phyloP scores from a whole-genome alignment of 768 basidiomycete genomes.

The Suillus alpinus region DNA sequence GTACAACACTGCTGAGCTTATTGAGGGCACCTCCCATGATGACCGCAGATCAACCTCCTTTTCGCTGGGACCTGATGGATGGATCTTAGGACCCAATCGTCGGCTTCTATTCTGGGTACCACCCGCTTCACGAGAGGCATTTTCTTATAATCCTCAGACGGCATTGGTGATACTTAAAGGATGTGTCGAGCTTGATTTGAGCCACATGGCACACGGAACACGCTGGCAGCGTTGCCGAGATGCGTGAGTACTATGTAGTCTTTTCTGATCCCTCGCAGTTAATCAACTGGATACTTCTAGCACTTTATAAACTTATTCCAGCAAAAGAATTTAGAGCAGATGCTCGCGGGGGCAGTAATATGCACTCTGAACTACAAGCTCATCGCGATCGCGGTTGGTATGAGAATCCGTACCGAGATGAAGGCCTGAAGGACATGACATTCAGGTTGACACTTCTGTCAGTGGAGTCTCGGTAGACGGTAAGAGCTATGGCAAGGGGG shows the following conservation, averaged over 20 bases:
- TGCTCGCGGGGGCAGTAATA: too few species aligned
- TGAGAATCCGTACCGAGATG: not conserved
- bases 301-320: too few species aligned
- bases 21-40: not conserved
- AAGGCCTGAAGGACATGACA: not conserved
- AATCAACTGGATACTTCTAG: not conserved
- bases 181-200: constrained; percentile 4
- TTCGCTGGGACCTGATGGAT: constrained; percentile 2
- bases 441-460: not conserved
- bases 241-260: not conserved
- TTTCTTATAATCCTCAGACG: constrained; percentile 2
- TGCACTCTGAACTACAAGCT: too few species aligned
- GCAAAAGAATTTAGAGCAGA: too few species aligned
- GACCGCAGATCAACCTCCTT: not conserved
- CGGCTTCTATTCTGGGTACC: constrained; percentile 7
- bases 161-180: not conserved
- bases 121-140: not conserved
- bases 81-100: constrained; percentile 3
- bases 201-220: constrained; percentile 2
- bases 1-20: not conserved
- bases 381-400: not conserved
- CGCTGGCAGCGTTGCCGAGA: not conserved
- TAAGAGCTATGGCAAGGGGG: not conserved
- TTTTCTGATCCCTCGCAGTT: not conserved
- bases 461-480: not conserved